Evolutionary conservation across 352 stramenopile genomes (phyloP).

Genomic region (Phytophthora colocasiae): DNA sequence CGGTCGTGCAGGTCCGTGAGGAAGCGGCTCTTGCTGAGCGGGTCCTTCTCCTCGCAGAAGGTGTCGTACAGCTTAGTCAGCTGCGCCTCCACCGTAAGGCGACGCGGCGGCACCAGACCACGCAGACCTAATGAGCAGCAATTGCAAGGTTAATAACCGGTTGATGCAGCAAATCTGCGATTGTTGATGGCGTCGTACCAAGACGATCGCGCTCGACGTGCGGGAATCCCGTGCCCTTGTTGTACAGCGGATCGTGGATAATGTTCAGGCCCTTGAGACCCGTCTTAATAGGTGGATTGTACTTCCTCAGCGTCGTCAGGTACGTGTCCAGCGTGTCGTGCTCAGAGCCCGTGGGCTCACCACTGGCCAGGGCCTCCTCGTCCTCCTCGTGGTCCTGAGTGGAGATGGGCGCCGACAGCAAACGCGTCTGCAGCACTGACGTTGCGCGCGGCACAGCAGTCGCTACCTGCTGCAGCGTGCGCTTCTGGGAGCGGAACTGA

Average conservation of each 20-base stretch:
- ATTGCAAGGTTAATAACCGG: background rate
- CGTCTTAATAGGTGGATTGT: conserved; percentile 81
- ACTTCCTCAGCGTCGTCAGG: conserved; percentile 74
- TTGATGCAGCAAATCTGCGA: no score
- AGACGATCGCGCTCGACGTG: conserved; percentile 84
- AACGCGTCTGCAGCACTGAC: conserved; percentile 25
- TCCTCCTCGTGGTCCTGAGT: conserved; percentile 48
- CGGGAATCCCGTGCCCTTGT: conserved; percentile 91
- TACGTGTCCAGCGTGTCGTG: conserved; percentile 60
- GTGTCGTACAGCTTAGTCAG: conserved; percentile 81
- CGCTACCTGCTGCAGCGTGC: conserved; percentile 24
- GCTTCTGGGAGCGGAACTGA: conserved; percentile 36
- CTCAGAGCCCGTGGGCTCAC: conserved; percentile 40
- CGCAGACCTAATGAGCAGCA: conserved; percentile 57
- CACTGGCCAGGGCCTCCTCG: conserved; percentile 40
- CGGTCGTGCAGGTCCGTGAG: conserved; percentile 95
- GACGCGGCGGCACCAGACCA: conserved; percentile 82
- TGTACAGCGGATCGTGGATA: conserved; percentile 88
- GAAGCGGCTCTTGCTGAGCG: conserved; percentile 94
- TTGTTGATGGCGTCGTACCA: conserved; percentile 43
- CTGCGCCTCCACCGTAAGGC: conserved; percentile 74
- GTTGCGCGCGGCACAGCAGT: conserved; percentile 19
- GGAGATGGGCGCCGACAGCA: conserved; percentile 31
- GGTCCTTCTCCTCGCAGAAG: conserved; percentile 70
- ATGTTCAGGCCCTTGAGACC: conserved; percentile 82